Base-by-base conservation (phyloP, 2,329 filamentous ascomycete genomes). In the Botrytis squamosa region DNA sequence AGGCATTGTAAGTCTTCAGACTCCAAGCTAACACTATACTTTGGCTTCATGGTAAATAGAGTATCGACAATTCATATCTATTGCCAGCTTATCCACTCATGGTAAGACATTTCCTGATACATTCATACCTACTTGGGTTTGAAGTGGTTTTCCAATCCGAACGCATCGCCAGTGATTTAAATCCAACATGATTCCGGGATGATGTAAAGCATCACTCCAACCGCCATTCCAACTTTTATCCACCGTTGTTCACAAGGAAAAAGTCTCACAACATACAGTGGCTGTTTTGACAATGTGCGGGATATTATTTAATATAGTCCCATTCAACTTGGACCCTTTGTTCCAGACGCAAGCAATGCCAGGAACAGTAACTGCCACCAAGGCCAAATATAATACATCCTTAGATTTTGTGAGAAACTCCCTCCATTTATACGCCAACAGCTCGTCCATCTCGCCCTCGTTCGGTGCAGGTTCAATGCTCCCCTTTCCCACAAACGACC, bases 321-420 rank as follows among this genome's bases (percentile, higher is more conserved):
- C 66, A 33, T 29, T 52, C 49, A 57, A n/a, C 22, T 57, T 44
- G 52, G n/a, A 69, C 49, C 66, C 18, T 57, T 57, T 25, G 38
- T 57, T 57, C 66, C 49, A 69, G 66, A 25, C 40, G 66, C 49
- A 59, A 33, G 55, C 38, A 25, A 70, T 62, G 40, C 18, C 38
- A 62, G 36, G 49, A 72, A 72, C 49, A 42, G 38, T 46, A 67
- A 67, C 25, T 67, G 38, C 60, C 46, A 55, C 62, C 62, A 59
- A 59, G 36, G 70, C 62, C 60, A 72, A 72, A 55, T 72, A 72
- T 72, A 72, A 72, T 72, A 72, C 70, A 72, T 67, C 70, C 70
- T 52, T 57, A 72, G 70, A 64, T 71, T 66, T 66, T 66, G 60
- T 40, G 49, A 70, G n/a, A 72, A 72, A 65, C 62, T 55, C 70